Conservation (phyloP, 768 basidiomycete species). For the Heimioporus sp. region DNA sequence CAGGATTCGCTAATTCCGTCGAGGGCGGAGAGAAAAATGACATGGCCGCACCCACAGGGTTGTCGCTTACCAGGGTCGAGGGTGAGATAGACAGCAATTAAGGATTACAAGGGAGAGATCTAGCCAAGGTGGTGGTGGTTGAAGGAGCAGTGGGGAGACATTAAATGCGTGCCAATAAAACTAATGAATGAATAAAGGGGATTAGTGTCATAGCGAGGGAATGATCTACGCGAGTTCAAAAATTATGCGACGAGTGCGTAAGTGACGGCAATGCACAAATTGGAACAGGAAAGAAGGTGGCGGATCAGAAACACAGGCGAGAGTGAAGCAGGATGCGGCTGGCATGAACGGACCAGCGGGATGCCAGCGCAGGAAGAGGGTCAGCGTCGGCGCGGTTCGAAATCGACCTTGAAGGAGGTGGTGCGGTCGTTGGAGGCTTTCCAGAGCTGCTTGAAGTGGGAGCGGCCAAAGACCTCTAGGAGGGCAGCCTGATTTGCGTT, state of each 20-base stretch:
- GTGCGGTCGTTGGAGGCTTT: slow-evolving; percentile 70
- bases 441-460: slow-evolving; percentile 70
- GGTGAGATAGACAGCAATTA: slow-evolving; percentile 3
- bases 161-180: too few relatives aligned
- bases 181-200: slow-evolving; percentile 1
- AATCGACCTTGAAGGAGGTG: slow-evolving; percentile 73
- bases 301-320: slow-evolving; percentile 25
- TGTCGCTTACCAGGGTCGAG: slow-evolving; percentile 22
- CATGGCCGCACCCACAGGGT: slow-evolving; percentile 1
- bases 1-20: too few relatives aligned
- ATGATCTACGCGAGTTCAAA: slow-evolving; percentile 27
- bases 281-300: slow-evolving; percentile 17
- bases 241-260: slow-evolving; percentile 34
- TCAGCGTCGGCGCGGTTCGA: slow-evolving; percentile 44
- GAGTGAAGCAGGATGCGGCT: slow-evolving; percentile 6
- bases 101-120: slow-evolving; percentile 10
- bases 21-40: not conserved
- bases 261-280: slow-evolving; percentile 38
- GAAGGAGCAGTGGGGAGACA: too few relatives aligned
- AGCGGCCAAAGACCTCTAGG: slow-evolving; percentile 67
- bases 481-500: slow-evolving; percentile 64
- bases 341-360: slow-evolving; percentile 5
- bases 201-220: slow-evolving; percentile 31
- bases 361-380: slow-evolving; percentile 19
- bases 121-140: not conserved